Percentiles rank a stretch among this genome's conserved stretches.
phyloP scores from a whole-genome alignment of 2,329 filamentous ascomycete species.

The Fusarium miscanthi region DNA sequence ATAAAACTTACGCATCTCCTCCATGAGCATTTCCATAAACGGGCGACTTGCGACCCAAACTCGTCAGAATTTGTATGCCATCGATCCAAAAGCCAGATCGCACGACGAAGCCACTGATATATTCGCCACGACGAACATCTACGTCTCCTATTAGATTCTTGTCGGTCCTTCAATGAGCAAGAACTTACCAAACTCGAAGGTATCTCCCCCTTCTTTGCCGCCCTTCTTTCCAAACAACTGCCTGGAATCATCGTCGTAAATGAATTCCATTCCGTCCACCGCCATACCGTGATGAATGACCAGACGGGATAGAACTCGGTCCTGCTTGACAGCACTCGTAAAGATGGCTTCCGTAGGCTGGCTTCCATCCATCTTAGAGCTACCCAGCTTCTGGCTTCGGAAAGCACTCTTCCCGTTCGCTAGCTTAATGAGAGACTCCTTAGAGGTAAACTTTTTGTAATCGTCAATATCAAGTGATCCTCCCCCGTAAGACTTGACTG shows the following conservation, averaged over 20 bases:
- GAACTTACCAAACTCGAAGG: conserved; percentile 79
- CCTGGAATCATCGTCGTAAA: conserved; percentile 86
- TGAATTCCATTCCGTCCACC: conserved; percentile 89
- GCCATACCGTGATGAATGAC: conserved; percentile 81
- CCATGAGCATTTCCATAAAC: conserved; percentile 85
- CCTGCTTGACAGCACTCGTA: conserved; percentile 73
- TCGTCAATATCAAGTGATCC: conserved; percentile 82
- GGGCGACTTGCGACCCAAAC: conserved; percentile 83
- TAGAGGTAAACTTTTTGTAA: conserved; percentile 75
- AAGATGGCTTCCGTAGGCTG: conserved; percentile 79
- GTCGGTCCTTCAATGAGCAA: neutral
- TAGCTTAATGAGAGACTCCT: conserved; percentile 78
- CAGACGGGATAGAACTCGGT: conserved; percentile 79
- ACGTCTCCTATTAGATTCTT: conserved; percentile 44
- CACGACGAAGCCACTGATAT: conserved; percentile 86
- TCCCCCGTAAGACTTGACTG: conserved; percentile 80
- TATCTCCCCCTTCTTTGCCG: conserved; percentile 74
- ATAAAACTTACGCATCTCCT: conserved; percentile 80
- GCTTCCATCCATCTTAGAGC: conserved; percentile 76
- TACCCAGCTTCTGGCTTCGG: conserved; percentile 78
- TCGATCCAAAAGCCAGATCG: conserved; percentile 86
- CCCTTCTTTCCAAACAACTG: conserved; percentile 89
- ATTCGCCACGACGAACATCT: conserved; percentile 88
- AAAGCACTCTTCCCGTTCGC: conserved; percentile 77
- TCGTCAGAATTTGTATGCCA: conserved; percentile 90